phyloP scores from a whole-genome alignment of 148 eudicot genomes.

The Diospyros lotus region DNA sequence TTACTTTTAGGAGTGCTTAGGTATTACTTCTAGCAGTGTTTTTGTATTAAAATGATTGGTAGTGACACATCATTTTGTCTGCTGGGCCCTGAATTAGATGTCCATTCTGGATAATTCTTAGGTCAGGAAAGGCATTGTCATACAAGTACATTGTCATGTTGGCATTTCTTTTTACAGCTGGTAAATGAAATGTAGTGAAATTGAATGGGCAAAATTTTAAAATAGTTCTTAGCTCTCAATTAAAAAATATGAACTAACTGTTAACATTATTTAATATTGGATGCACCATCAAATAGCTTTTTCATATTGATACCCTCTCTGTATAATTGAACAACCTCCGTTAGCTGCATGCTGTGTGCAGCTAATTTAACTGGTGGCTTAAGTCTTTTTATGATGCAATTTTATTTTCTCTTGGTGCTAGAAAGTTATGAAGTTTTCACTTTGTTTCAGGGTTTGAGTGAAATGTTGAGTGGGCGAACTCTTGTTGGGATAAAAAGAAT shows the following conservation, averaged over 20 bases:
- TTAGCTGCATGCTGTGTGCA: neutral
- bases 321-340: neutral
- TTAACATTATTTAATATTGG: neutral
- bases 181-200: neutral
- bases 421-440: conserved; percentile 1
- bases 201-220: neutral
- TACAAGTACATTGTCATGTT: neutral
- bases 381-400: neutral
- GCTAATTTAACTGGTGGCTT: neutral
- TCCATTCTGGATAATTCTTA: neutral
- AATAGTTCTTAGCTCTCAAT: neutral
- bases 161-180: neutral
- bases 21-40: neutral
- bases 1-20: neutral
- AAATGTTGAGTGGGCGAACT: conserved; percentile 33
- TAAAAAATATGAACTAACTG: neutral
- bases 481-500: conserved; percentile 71
- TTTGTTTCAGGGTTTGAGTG: conserved; percentile 51
- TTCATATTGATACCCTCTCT: neutral
- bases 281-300: too few species aligned
- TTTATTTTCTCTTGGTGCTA: conserved; percentile 1
- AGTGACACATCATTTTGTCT: neutral
- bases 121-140: conserved; percentile 1
- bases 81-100: neutral
- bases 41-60: neutral